phyloP scores from a whole-genome alignment of 345 rosid genomes.

The Raphanus raphanistrum region DNA sequence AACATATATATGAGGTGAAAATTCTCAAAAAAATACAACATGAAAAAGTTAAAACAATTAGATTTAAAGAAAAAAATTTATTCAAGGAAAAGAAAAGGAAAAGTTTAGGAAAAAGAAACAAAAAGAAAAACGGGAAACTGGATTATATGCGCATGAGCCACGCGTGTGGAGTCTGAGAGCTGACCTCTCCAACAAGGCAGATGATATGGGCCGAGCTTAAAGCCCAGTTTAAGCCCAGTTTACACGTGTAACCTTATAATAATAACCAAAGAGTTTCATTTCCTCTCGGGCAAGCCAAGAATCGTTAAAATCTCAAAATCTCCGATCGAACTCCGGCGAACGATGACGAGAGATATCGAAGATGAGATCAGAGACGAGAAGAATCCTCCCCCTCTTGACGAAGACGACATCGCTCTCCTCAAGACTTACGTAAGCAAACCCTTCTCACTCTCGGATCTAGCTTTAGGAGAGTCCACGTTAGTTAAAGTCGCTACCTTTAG shows the following conservation, averaged over 20 bases:
- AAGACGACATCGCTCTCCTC: neutral
- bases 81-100: no score
- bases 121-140: neutral
- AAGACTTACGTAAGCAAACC: neutral
- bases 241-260: neutral
- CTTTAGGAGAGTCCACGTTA: neutral
- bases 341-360: conserved; percentile 49
- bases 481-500: neutral
- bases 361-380: conserved; percentile 82
- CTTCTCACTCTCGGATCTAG: conserved; percentile 2
- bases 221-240: neutral
- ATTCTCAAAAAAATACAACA: no score
- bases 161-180: neutral
- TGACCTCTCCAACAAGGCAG: neutral
- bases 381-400: conserved; percentile 64
- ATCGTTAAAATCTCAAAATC: neutral
- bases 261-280: neutral
- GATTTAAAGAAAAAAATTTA: no score
- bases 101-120: no score
- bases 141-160: neutral
- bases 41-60: no score
- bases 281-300: conserved; percentile 29
- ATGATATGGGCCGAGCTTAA: neutral
- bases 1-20: no score
- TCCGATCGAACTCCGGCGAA: conserved; percentile 6